These are phyloP conservation scores for Phycomyces blakesleeanus DNA, from an alignment of 192 early-diverging fungal genomes.

Conservation along the genomic window DNA sequence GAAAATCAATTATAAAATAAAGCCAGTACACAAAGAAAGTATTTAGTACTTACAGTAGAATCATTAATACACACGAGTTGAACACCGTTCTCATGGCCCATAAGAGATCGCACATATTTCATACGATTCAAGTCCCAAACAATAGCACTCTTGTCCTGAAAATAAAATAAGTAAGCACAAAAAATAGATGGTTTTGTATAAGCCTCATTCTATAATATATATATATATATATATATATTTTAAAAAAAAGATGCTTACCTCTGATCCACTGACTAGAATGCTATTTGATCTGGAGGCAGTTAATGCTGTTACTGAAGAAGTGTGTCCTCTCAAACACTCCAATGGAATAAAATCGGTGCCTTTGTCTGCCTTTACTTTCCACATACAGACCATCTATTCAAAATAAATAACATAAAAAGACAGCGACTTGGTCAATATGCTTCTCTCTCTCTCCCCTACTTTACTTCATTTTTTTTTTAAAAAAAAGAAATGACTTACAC, in stretches of 20 bases:
- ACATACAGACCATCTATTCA: slow-evolving; percentile 56
- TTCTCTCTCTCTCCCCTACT: no score
- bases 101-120: slow-evolving; percentile 56
- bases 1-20: no score
- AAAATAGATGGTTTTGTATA: not conserved
- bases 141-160: slow-evolving; percentile 56
- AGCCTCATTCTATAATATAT: no score
- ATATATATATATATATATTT: no score
- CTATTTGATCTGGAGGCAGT: slow-evolving; percentile 55
- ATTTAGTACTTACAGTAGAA: slow-evolving; percentile 48
- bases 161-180: slow-evolving; percentile 6
- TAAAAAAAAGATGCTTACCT: no score
- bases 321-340: slow-evolving; percentile 58
- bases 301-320: slow-evolving; percentile 44
- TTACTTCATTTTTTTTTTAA: not conserved
- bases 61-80: slow-evolving; percentile 54
- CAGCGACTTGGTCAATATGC: no score
- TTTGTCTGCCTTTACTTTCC: slow-evolving; percentile 48
- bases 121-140: slow-evolving; percentile 65
- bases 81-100: slow-evolving; percentile 49
- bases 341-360: slow-evolving; percentile 43
- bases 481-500: slow-evolving; percentile 24
- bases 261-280: slow-evolving; percentile 55
- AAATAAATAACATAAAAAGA: not conserved
- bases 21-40: no score